Base-by-base conservation (phyloP, 768 basidiomycete genomes). In the Russula vinacea region DNA sequence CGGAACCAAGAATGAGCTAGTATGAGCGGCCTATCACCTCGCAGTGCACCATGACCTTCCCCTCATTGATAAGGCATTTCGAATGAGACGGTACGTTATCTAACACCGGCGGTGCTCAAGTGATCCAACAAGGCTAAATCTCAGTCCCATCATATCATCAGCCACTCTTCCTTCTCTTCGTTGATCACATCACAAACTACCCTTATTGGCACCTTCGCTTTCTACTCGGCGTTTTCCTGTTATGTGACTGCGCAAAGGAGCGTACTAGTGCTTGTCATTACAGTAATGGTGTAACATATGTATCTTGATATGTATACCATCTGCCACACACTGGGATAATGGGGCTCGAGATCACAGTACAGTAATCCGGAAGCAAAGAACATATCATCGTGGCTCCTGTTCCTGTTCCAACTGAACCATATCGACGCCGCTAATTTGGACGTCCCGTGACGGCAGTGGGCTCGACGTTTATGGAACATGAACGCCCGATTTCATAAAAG, bases 131-230 rank as follows among this genome's bases (percentile, higher is more conserved):
- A 62, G 47, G 49, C 50, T 62, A 63, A 52, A 39, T 58, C 62
- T 10, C 56, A 35, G 56, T 33, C 6, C 44, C 50, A 39, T 53
- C 55, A 49, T 33, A 53, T 53, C 57, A 64, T 58, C 57, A 59
- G 3, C 22, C 49, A n/a, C 29, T 22, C 58, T 44, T 33, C n/a
- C 44, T 60, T 49, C 53, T 59, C 56, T 53, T 32, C 56, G 42
- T 14, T 62, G 58, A 64, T 64, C 63, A 53, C 58, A 60, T 60
- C 63, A 60, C 29, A 19, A 49, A 32, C 17, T 11, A 24, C 33
- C 17, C 19, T 10, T 40, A 16, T 42, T 39, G 35, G 24, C 32
- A 26, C 26, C 57, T 39, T 59, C 57, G 35, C 19, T 52, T 51
- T 58, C 50, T 51, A 26, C 45, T 61, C 45, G 16, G 57, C 19